Conservation (phyloP, 2,329 filamentous ascomycete genomes). For the Falciphora oryzae region DNA sequence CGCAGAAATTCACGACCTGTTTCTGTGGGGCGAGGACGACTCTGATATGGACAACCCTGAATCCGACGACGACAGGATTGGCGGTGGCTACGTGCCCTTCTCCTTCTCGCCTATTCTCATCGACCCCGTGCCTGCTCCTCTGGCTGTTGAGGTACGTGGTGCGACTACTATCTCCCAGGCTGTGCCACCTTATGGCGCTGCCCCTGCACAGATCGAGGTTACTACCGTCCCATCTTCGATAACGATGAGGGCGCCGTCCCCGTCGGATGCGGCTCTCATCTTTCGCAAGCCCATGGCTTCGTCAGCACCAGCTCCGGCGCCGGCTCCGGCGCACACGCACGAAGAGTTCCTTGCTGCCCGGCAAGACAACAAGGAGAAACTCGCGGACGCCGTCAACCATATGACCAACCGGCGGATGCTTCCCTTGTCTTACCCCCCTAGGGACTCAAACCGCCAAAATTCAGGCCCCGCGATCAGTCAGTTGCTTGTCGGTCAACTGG, state of each 20-base stretch:
- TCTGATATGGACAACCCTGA: neutral
- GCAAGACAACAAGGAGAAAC: constrained; percentile 19
- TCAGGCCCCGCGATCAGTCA: neutral
- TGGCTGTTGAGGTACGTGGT: neutral
- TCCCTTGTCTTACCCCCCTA: neutral
- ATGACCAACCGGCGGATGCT: neutral
- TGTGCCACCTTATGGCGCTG: neutral
- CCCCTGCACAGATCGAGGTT: neutral
- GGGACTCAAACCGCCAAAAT: no score
- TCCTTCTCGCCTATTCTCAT: neutral
- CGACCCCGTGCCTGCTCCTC: neutral
- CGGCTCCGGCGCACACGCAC: constrained; percentile 17
- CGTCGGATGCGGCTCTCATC: constrained; percentile 15
- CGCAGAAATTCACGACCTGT: neutral
- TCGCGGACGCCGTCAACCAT: neutral
- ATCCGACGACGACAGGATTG: neutral
- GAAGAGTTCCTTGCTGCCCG: constrained; percentile 19
- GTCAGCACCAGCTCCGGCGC: neutral
- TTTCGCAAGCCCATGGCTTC: neutral
- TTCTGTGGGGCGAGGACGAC: neutral
- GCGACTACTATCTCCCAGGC: neutral
- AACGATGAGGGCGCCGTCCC: constrained; percentile 13
- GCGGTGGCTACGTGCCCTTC: neutral
- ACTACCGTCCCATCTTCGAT: neutral
- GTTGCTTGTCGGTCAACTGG: neutral